Evolutionary conservation across 148 eudicot genomes (phyloP).

Genomic region (Chenopodium album): DNA sequence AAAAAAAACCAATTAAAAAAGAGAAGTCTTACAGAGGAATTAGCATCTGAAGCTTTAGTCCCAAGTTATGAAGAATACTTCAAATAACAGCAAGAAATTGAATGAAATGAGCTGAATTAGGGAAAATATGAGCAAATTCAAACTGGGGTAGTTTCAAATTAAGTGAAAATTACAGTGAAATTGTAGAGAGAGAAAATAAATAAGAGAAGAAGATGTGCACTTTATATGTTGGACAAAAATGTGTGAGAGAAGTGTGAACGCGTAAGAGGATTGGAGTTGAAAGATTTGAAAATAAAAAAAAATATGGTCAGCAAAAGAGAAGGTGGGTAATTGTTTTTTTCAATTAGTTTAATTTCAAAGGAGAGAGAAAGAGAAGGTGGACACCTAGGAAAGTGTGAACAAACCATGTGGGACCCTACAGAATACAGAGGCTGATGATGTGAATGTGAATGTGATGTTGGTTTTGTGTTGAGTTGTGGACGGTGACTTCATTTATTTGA

Average conservation of each 20-base stretch:
- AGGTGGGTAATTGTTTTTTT: background rate
- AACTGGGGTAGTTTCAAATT: background rate
- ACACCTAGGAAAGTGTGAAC: conserved; percentile 27
- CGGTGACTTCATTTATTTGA: conserved; percentile 1
- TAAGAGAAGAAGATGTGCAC: conserved; percentile 1
- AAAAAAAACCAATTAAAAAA: background rate
- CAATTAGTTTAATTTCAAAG: conserved; percentile 10
- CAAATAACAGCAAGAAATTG: background rate
- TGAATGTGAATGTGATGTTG: conserved; percentile 15
- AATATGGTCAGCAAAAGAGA: background rate
- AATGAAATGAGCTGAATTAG: background rate
- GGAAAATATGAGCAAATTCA: background rate
- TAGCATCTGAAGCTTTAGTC: background rate
- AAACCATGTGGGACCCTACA: too few species aligned
- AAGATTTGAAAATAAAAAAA: conserved; percentile 23
- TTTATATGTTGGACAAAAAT: conserved; percentile 40
- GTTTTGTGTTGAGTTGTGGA: conserved; percentile 3
- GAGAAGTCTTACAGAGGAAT: background rate
- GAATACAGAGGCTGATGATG: background rate
- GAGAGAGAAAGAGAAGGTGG: conserved; percentile 17
- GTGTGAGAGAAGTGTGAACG: conserved; percentile 45
- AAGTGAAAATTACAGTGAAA: background rate
- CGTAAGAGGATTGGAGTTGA: conserved; percentile 14
- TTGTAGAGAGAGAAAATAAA: background rate
- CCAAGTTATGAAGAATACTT: background rate